Percentiles rank a stretch among this genome's conserved stretches.
phyloP scores from a whole-genome alignment of 495 filamentous ascomycete genomes.

The Hypoxylon perforatum region DNA sequence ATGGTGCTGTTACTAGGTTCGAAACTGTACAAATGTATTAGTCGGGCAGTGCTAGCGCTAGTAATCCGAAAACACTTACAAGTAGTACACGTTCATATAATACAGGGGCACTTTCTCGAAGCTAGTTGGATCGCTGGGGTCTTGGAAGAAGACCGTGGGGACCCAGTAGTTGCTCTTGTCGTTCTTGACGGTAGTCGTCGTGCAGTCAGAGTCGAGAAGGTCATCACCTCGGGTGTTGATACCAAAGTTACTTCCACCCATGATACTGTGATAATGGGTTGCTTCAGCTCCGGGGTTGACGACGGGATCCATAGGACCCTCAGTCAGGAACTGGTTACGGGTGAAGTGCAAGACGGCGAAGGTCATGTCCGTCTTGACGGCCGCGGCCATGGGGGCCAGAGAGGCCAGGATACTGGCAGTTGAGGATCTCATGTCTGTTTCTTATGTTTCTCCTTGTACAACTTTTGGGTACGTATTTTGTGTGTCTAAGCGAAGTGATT shows the following conservation, averaged over 20 bases:
- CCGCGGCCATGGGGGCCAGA: conserved; percentile 46
- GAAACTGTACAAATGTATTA: conserved; percentile 56
- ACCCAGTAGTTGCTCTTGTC: conserved; percentile 86
- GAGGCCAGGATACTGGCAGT: conserved; percentile 43
- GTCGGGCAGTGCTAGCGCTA: neutral
- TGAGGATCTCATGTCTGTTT: conserved; percentile 43
- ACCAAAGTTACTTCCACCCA: conserved; percentile 77
- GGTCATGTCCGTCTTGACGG: conserved; percentile 47
- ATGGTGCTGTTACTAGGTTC: conserved; percentile 68
- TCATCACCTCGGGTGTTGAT: conserved; percentile 68
- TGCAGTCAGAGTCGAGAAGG: conserved; percentile 71
- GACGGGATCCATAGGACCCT: conserved; percentile 73
- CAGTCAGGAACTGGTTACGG: conserved; percentile 60
- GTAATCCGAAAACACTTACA: conserved; percentile 53
- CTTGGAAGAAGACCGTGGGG: conserved; percentile 72
- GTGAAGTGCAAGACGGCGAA: conserved; percentile 60
- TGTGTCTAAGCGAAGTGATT: conserved; percentile 20
- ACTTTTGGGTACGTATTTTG: conserved; percentile 10
- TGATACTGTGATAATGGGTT: conserved; percentile 73
- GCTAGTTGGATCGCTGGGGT: conserved; percentile 65
- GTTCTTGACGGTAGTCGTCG: conserved; percentile 69
- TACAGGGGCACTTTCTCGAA: conserved; percentile 72
- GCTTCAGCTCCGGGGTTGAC: conserved; percentile 67
- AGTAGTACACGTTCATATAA: conserved; percentile 77
- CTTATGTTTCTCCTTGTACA: conserved; percentile 11